A percentile compares a stretch with the other conserved stretches of the same genome.
These are phyloP conservation scores for Oryza rufipogon DNA, from an alignment of 176 grass and related monocot species.

Conservation along the genomic window DNA sequence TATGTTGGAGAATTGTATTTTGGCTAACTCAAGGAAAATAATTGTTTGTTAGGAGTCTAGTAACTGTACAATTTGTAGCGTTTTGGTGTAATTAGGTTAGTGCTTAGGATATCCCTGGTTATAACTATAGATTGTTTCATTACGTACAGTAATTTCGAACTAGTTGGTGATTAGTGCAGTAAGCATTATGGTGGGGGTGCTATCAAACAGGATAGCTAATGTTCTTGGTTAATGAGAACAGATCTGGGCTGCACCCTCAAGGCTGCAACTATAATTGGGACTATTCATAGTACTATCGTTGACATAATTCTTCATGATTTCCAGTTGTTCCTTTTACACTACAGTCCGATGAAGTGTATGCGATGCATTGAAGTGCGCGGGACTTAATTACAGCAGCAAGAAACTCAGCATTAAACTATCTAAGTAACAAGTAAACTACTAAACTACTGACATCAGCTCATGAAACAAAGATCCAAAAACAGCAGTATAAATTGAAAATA, in stretches of 20 bases:
- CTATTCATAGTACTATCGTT: not conserved
- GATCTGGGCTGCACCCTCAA: not conserved
- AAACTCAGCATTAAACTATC: not conserved
- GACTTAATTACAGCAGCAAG: not conserved
- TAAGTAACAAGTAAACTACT: too few species aligned
- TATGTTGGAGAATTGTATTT: not conserved
- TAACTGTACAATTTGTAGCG: not conserved
- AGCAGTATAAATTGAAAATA: not conserved
- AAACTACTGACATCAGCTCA: not conserved
- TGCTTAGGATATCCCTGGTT: not conserved
- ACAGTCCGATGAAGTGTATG: not conserved
- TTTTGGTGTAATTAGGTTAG: not conserved
- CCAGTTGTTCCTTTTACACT: not conserved
- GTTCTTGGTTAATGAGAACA: not conserved
- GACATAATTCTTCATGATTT: not conserved
- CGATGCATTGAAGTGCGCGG: not conserved
- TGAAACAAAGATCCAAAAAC: not conserved
- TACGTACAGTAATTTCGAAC: not conserved
- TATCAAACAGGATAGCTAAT: not conserved
- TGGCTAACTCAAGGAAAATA: not conserved
- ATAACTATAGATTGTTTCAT: not conserved
- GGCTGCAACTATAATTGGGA: not conserved
- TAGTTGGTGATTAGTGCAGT: not conserved
- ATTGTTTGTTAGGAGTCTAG: not conserved
- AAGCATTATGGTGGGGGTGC: slow-evolving; percentile 5